Evolutionary conservation across 2,329 filamentous ascomycete species (phyloP).

Genomic region (Fusarium verticillioides): DNA sequence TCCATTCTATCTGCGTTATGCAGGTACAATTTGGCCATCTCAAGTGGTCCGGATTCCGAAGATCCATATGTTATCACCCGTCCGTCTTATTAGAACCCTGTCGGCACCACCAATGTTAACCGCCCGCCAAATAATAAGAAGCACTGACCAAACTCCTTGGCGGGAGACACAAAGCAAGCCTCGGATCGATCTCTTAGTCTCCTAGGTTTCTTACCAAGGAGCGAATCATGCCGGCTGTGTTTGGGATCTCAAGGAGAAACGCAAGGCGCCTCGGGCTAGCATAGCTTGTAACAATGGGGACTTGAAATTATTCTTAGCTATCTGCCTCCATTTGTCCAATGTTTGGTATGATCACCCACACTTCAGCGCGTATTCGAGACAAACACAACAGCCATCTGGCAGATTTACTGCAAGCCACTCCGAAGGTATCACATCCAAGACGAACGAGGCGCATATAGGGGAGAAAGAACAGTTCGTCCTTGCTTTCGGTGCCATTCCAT

Average conservation of each 20-base stretch:
- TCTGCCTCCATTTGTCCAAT: not conserved
- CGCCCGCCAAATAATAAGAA: slow-evolving; percentile 17
- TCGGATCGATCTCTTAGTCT: slow-evolving; percentile 7
- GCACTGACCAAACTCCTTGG: slow-evolving; percentile 18
- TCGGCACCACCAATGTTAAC: slow-evolving; percentile 20
- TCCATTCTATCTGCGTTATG: slow-evolving; percentile 34
- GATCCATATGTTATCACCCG: slow-evolving; percentile 34
- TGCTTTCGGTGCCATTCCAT: not conserved
- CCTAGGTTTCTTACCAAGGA: not conserved
- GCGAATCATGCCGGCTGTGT: slow-evolving; percentile 19
- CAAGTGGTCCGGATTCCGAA: slow-evolving; percentile 38
- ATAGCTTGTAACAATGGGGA: not conserved
- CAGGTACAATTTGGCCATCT: slow-evolving; percentile 45
- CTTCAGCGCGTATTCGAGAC: slow-evolving; percentile 19
- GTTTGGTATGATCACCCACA: not conserved
- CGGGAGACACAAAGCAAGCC: slow-evolving; percentile 12
- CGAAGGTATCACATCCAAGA: slow-evolving; percentile 26
- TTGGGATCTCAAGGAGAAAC: slow-evolving; percentile 25
- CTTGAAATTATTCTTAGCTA: slow-evolving; percentile 24
- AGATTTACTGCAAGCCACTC: slow-evolving; percentile 36
- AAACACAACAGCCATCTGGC: slow-evolving; percentile 31
- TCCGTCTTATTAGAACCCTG: slow-evolving; percentile 9
- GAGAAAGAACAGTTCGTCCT: slow-evolving; percentile 5
- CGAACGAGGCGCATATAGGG: slow-evolving; percentile 7
- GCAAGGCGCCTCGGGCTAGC: slow-evolving; percentile 27